Base-by-base conservation (phyloP, 148 eudicot genomes). In the Chenopodium quinoa region DNA sequence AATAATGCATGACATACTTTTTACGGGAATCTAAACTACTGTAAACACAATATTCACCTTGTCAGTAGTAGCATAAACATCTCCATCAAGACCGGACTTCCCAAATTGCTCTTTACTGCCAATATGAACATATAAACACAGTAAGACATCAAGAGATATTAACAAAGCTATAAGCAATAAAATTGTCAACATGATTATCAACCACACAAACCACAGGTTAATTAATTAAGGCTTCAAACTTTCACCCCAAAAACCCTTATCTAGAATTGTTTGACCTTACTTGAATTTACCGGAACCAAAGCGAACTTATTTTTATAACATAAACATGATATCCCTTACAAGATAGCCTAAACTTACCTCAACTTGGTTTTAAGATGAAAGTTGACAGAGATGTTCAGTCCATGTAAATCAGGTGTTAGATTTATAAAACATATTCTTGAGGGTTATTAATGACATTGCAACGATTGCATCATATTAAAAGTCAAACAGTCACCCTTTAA, bases 71-170 rank as follows among this genome's bases (percentile, higher is more conserved):
- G 93, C 98, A 83, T 91, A 94, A 75, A 86, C 54, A 62, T 92
- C 94, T 74, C 93, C 96, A 81, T 92, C 93, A 87, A 94, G 96
- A 47, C 96, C 98, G 80, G 83, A 90, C 86, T 91, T 92, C 52
- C 80, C 84, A 83, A 94, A 88, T 82, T 94, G 94, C 82, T 94
- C 94, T 86, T 91, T 79, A 68, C 98, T 92, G 90, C 77, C 87
- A 81, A 81, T 47, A 76, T 40, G 63, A 66, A 54, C 32, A n/a
- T 7, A 67, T 66, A 73, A 67, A 32, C 27, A 50, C 25, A 31
- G 11, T 23, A 16, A 44, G 2, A 50, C 63, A 25, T 83, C 54
- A 73, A 74, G 44, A 63, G 46, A 29, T 14, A 3, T 54, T 64
- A 60, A 19, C 31, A 22, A 69, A 66, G 29, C 58, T 20, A 27